Conservation (phyloP, 768 basidiomycete genomes). For the Boletellus ananas region DNA sequence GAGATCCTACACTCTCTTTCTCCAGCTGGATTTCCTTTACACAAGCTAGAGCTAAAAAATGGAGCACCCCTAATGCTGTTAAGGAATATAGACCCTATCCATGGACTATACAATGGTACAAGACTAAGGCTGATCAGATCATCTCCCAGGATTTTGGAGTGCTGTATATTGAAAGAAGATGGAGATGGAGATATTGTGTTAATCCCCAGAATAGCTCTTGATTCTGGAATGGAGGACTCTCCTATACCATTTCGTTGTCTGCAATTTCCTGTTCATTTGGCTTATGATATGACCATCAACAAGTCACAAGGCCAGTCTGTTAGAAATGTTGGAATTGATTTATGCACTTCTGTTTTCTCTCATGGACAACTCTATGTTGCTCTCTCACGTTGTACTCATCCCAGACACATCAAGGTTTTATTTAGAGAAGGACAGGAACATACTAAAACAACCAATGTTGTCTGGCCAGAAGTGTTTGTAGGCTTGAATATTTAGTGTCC, state of each 20-base stretch:
- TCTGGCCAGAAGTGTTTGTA: background rate
- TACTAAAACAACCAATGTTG: background rate
- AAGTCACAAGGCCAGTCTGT: conserved; percentile 38
- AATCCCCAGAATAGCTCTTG: conserved; percentile 29
- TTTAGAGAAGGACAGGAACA: background rate
- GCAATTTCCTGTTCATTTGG: conserved; percentile 34
- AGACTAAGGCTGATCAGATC: conserved; percentile 15
- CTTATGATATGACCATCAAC: conserved; percentile 39
- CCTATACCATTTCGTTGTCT: conserved; percentile 20
- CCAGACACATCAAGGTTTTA: background rate
- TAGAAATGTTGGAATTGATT: conserved; percentile 30
- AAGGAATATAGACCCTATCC: conserved; percentile 36
- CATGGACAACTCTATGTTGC: conserved; percentile 39
- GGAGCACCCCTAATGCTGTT: conserved; percentile 41
- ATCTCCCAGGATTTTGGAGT: conserved; percentile 23
- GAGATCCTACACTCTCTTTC: conserved; percentile 42
- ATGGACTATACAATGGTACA: conserved; percentile 41
- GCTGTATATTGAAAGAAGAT: conserved; percentile 15
- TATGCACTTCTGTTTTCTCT: conserved; percentile 27
- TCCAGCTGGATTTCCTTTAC: conserved; percentile 37
- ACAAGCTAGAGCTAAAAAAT: conserved; percentile 31
- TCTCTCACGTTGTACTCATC: conserved; percentile 20
- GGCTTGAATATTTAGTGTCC: no score
- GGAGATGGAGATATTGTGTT: conserved; percentile 17
- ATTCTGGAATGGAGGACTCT: conserved; percentile 13